phyloP scores from a whole-genome alignment of 2,329 filamentous ascomycete species.

The Volutella citrinella region DNA sequence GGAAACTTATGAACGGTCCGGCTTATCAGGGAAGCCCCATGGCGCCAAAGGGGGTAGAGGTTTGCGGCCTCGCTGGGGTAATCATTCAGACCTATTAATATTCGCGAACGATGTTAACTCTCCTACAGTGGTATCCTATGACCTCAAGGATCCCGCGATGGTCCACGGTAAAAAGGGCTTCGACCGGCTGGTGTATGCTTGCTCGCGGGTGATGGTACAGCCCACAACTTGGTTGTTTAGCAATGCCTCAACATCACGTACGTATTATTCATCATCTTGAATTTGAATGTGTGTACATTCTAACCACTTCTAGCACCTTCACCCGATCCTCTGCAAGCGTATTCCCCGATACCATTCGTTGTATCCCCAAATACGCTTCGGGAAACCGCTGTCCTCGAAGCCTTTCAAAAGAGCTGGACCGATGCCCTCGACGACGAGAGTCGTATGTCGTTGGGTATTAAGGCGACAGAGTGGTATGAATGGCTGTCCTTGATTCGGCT shows the following conservation, averaged over 20 bases:
- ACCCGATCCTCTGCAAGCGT: conserved; percentile 47
- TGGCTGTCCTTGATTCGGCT: conserved; percentile 70
- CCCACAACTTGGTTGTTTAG: conserved; percentile 76
- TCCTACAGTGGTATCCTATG: conserved; percentile 68
- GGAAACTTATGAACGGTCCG: conserved; percentile 77
- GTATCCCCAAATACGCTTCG: conserved; percentile 22
- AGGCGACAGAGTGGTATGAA: conserved; percentile 64
- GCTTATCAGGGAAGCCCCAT: conserved; percentile 70
- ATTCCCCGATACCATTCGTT: conserved; percentile 42
- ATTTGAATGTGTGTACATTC: too few species aligned
- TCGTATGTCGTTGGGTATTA: too few species aligned
- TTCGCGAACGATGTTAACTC: neutral
- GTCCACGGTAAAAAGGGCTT: conserved; percentile 80
- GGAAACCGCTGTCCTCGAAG: conserved; percentile 17
- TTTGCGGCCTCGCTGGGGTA: conserved; percentile 72
- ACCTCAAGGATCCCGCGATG: conserved; percentile 75
- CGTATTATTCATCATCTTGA: conserved; percentile 6
- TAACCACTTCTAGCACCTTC: conserved; percentile 38
- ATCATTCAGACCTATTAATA: conserved; percentile 21
- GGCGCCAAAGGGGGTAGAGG: conserved; percentile 56
- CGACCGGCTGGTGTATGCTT: conserved; percentile 73
- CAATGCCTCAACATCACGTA: conserved; percentile 46
- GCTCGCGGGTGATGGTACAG: conserved; percentile 68
- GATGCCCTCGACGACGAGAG: conserved; percentile 59
- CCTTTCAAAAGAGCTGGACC: conserved; percentile 23